phyloP scores from a whole-genome alignment of 2,329 filamentous ascomycete genomes.

The Microsporum audouinii region DNA sequence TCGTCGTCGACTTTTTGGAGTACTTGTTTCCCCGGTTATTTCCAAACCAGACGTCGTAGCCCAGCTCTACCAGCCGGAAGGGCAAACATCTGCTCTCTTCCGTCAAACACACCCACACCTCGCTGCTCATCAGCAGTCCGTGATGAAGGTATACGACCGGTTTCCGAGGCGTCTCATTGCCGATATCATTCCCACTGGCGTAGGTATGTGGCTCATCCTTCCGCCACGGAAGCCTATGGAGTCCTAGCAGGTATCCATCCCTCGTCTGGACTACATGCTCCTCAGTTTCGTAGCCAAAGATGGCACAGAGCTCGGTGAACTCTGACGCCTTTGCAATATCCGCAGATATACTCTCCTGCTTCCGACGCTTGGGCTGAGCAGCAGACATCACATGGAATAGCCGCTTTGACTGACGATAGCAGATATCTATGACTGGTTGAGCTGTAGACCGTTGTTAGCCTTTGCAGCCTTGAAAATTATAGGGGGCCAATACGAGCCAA shows the following conservation, averaged over 20 bases:
- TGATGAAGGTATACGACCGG: conserved; percentile 90
- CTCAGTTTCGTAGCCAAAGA: conserved; percentile 87
- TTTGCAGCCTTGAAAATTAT: neutral
- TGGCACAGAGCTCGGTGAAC: conserved; percentile 83
- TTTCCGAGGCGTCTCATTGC: conserved; percentile 56
- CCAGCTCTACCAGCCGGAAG: conserved; percentile 76
- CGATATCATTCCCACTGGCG: conserved; percentile 48
- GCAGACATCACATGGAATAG: conserved; percentile 71
- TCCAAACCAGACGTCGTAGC: conserved; percentile 95
- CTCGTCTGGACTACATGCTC: conserved; percentile 92
- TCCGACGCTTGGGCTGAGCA: conserved; percentile 51
- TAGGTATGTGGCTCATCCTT: conserved; percentile 67
- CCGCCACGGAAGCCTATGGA: conserved; percentile 76
- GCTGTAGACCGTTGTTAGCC: conserved; percentile 39
- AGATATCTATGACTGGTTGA: conserved; percentile 66
- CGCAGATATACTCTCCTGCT: conserved; percentile 59
- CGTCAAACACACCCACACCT: conserved; percentile 92
- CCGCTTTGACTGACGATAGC: conserved; percentile 68
- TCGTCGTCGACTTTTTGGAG: conserved; percentile 79
- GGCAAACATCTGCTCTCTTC: conserved; percentile 76
- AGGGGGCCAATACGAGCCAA: conserved; percentile 11
- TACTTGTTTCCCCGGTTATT: conserved; percentile 99
- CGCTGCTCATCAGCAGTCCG: conserved; percentile 94
- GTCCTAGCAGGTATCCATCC: conserved; percentile 82
- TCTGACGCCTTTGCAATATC: conserved; percentile 77